phyloP scores from a whole-genome alignment of 192 early-diverging fungal species.

The Coemansia sp. region DNA sequence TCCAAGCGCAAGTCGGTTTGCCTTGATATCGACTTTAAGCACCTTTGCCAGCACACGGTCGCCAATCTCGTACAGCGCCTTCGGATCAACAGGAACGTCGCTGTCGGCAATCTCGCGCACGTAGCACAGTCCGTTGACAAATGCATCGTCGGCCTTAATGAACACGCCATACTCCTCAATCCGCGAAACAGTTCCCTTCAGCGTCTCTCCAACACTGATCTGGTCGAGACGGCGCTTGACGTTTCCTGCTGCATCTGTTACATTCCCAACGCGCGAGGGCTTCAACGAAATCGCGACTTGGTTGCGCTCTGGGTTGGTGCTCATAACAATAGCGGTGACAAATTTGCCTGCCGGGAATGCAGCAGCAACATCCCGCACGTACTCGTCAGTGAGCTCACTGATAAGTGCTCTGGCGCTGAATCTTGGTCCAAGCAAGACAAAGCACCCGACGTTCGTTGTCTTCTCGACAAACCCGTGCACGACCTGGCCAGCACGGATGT shows the following conservation, averaged over 20 bases:
- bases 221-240: conserved; percentile 57
- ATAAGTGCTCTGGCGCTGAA: conserved; percentile 80
- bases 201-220: conserved; percentile 69
- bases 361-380: conserved; percentile 79
- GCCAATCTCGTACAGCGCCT: conserved; percentile 73
- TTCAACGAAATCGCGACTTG: conserved; percentile 76
- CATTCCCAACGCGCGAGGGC: conserved; percentile 52
- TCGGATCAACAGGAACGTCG: conserved; percentile 65
- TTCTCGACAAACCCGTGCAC: conserved; percentile 74
- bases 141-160: conserved; percentile 74
- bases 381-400: conserved; percentile 81
- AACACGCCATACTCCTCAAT: conserved; percentile 80
- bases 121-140: conserved; percentile 83
- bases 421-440: conserved; percentile 67
- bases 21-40: conserved; percentile 69
- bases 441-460: conserved; percentile 69
- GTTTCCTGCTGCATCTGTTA: conserved; percentile 20
- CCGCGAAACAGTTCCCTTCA: conserved; percentile 74
- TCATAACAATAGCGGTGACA: conserved; percentile 71
- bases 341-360: conserved; percentile 71
- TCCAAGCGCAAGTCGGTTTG: conserved; percentile 70
- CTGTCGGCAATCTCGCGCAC: conserved; percentile 82
- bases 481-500: conserved; percentile 64
- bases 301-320: conserved; percentile 58
- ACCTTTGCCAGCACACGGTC: conserved; percentile 82